A percentile compares a stretch with the other conserved stretches of the same genome.
phyloP scores from a whole-genome alignment of 2,329 filamentous ascomycete species.

The Claviceps maximensis region DNA sequence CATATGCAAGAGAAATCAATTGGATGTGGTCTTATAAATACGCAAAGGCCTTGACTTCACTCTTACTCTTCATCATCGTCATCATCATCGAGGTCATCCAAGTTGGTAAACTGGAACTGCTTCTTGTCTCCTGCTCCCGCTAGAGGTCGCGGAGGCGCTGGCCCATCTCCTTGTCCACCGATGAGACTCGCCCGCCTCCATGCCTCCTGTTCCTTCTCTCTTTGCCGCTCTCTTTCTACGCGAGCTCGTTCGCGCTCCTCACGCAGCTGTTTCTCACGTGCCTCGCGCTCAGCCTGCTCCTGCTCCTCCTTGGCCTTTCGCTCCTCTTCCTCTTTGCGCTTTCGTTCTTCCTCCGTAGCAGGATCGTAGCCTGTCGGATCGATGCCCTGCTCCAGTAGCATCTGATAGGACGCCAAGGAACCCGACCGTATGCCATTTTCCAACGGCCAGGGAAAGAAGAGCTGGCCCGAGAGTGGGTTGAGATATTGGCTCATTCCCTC shows the following conservation, averaged over 20 bases:
- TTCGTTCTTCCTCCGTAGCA: conserved; percentile 37
- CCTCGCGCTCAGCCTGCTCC: conserved; percentile 32
- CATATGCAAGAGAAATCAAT: neutral
- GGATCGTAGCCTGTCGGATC: conserved; percentile 50
- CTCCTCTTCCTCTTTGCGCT: conserved; percentile 37
- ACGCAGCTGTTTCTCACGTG: conserved; percentile 27
- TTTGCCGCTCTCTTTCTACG: conserved; percentile 29
- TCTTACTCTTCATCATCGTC: conserved; percentile 23
- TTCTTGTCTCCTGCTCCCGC: conserved; percentile 27
- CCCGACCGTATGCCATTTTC: conserved; percentile 57
- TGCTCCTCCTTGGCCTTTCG: conserved; percentile 32
- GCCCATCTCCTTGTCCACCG: conserved; percentile 12
- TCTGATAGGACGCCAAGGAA: conserved; percentile 51
- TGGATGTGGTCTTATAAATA: neutral
- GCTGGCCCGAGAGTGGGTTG: conserved; percentile 41
- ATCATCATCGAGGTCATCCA: conserved; percentile 40
- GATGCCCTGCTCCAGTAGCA: conserved; percentile 46
- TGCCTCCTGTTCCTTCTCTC: conserved; percentile 28
- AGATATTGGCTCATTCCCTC: conserved; percentile 34
- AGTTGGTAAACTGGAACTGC: conserved; percentile 43
- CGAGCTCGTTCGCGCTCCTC: conserved; percentile 26
- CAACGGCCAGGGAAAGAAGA: conserved; percentile 68
- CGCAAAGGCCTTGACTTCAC: neutral
- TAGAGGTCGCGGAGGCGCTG: conserved; percentile 13
- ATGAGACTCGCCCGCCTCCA: conserved; percentile 27